phyloP scores from a whole-genome alignment of 768 basidiomycete genomes.

The Candolleomyces eurysporus region DNA sequence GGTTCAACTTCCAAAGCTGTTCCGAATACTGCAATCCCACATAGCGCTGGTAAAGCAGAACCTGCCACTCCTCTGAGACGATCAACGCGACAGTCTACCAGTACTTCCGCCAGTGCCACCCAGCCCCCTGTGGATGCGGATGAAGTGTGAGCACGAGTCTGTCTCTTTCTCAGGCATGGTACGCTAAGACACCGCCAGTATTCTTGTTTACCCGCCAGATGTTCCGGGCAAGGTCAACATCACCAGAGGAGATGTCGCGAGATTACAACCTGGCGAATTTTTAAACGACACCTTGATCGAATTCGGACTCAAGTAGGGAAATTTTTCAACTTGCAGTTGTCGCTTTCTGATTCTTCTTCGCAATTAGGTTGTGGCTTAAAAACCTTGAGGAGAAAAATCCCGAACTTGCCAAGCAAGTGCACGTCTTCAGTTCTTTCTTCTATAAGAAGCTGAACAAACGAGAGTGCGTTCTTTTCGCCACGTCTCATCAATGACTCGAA shows the following conservation, averaged over 20 bases:
- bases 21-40: too few relatives aligned
- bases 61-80: too few relatives aligned
- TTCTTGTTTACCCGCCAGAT: slow-evolving; percentile 71
- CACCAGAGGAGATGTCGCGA: slow-evolving; percentile 71
- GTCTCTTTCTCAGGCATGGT: background rate
- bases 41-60: too few relatives aligned
- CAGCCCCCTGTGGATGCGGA: slow-evolving; percentile 45
- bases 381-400: slow-evolving; percentile 55
- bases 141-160: slow-evolving; percentile 49
- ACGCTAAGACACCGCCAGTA: slow-evolving; percentile 36
- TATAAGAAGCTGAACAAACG: slow-evolving; percentile 88
- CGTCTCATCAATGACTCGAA: background rate
- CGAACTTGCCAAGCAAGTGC: slow-evolving; percentile 66
- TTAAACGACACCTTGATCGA: slow-evolving; percentile 97
- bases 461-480: slow-evolving; percentile 39
- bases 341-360: background rate
- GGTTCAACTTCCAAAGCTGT: too few relatives aligned
- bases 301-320: slow-evolving; percentile 85
- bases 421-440: slow-evolving; percentile 97
- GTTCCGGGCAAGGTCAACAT: slow-evolving; percentile 77
- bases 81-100: too few relatives aligned
- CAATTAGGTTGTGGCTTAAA: slow-evolving; percentile 64
- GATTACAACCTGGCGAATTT: slow-evolving; percentile 78
- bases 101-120: slow-evolving; percentile 1
- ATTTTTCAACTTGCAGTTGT: background rate